These are phyloP conservation scores for Podaxis rugospora DNA, from an alignment of 768 basidiomycete genomes.

Conservation along the genomic window DNA sequence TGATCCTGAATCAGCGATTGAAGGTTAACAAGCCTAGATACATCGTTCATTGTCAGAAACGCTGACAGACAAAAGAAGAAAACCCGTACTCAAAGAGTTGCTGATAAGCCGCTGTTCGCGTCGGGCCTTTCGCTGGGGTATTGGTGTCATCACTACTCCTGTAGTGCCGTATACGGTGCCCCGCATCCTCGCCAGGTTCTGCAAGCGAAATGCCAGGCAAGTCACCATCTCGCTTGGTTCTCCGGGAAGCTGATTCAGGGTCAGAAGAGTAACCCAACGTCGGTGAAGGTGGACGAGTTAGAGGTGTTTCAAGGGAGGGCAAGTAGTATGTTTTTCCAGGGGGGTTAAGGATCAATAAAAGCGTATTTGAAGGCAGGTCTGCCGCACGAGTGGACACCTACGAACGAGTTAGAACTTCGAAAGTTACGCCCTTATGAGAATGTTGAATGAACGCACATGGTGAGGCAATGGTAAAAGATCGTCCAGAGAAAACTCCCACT, in stretches of 20 bases:
- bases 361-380: conserved; percentile 67
- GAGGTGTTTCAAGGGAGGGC: conserved; percentile 30
- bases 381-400: conserved; percentile 22
- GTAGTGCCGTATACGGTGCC: conserved; percentile 30
- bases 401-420: conserved; percentile 9
- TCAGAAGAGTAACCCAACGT: conserved; percentile 65
- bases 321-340: conserved; percentile 58
- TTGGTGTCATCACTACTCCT: conserved; percentile 17
- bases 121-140: conserved; percentile 9
- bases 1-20: conserved; percentile 51
- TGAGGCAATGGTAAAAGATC: conserved; percentile 55
- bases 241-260: conserved; percentile 53
- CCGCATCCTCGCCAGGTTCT: conserved; percentile 12
- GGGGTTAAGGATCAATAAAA: conserved; percentile 63
- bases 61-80: neutral
- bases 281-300: conserved; percentile 50
- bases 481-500: conserved; percentile 61
- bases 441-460: conserved; percentile 43
- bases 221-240: conserved; percentile 28
- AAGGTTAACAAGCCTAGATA: conserved; percentile 44
- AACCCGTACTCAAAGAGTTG: conserved; percentile 65
- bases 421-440: neutral
- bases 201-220: conserved; percentile 3
- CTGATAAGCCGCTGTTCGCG: conserved; percentile 52
- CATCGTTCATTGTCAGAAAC: neutral